Evolutionary conservation across 306 rosid species (phyloP).

Genomic region (Trichosanthes truncata): DNA sequence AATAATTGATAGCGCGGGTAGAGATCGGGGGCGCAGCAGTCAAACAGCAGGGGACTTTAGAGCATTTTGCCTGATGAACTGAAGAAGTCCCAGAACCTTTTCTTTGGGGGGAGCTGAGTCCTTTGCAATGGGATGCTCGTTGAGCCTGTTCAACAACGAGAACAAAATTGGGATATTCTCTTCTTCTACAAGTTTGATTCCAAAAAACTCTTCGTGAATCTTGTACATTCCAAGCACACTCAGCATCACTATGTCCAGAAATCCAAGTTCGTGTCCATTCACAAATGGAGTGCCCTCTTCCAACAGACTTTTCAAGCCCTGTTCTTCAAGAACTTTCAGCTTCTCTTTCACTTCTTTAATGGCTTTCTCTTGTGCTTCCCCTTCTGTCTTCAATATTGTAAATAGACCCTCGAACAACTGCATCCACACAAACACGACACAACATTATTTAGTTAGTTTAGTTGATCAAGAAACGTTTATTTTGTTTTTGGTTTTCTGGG

Average conservation of each 20-base stretch:
- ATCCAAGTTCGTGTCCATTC: constrained; percentile 10
- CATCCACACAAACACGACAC: neutral
- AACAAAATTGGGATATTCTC: constrained; percentile 12
- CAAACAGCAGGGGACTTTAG: neutral
- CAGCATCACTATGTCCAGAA: constrained; percentile 12
- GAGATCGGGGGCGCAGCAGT: neutral
- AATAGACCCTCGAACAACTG: constrained; percentile 15
- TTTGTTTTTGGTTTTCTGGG: no score
- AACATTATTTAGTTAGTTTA: no score
- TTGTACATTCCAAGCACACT: constrained; percentile 13
- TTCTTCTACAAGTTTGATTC: constrained; percentile 15
- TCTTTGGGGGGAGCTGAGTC: constrained; percentile 13
- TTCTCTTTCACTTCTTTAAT: constrained; percentile 4
- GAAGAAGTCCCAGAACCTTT: constrained; percentile 13
- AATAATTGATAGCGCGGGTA: no score
- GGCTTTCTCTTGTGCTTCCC: constrained; percentile 21
- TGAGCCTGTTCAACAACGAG: constrained; percentile 10
- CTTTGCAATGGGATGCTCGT: constrained; percentile 12
- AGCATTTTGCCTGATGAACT: neutral
- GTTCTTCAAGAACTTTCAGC: constrained; percentile 13
- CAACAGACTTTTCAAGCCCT: constrained; percentile 14
- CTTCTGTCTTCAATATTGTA: neutral
- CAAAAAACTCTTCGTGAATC: constrained; percentile 21
- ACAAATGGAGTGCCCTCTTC: neutral
- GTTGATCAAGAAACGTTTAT: no score